A percentile compares a stretch with the other conserved stretches of the same genome.
Conservation (phyloP, 2,329 filamentous ascomycete species). For the Trichoderma asperellum region DNA sequence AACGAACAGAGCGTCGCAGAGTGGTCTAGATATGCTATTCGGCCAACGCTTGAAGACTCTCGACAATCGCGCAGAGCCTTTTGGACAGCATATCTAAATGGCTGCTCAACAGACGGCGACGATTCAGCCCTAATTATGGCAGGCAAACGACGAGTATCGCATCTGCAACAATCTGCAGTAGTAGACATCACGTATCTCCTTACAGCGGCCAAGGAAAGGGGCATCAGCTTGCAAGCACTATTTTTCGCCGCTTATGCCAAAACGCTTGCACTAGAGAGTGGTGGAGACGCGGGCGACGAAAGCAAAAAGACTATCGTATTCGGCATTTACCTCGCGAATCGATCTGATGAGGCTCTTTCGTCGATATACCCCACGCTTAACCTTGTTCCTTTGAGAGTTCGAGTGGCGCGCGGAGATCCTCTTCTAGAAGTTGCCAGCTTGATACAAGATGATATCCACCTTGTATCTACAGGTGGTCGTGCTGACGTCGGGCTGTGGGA, state of each 20-base stretch:
- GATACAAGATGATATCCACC: slow-evolving; percentile 70
- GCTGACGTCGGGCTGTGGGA: slow-evolving; percentile 69
- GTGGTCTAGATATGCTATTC: slow-evolving; percentile 38
- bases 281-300: slow-evolving; percentile 26
- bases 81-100: slow-evolving; percentile 49
- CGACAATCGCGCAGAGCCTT: slow-evolving; percentile 40
- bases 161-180: slow-evolving; percentile 55
- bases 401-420: slow-evolving; percentile 41
- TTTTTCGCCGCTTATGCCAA: slow-evolving; percentile 74
- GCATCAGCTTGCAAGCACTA: slow-evolving; percentile 71
- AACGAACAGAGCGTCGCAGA: slow-evolving; percentile 26
- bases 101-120: neutral
- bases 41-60: slow-evolving; percentile 22
- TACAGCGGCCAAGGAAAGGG: slow-evolving; percentile 49
- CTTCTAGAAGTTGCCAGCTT: slow-evolving; percentile 57
- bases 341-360: slow-evolving; percentile 56
- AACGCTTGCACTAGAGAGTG: slow-evolving; percentile 32
- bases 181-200: slow-evolving; percentile 41
- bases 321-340: slow-evolving; percentile 84
- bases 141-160: slow-evolving; percentile 31
- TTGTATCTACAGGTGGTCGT: slow-evolving; percentile 56
- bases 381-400: slow-evolving; percentile 71
- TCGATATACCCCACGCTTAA: slow-evolving; percentile 73
- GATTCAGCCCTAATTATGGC: neutral
- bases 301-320: slow-evolving; percentile 55